A percentile compares a stretch with the other conserved stretches of the same genome.
phyloP scores from a whole-genome alignment of 345 rosid genomes.

The Eucalyptus lansdowneana region DNA sequence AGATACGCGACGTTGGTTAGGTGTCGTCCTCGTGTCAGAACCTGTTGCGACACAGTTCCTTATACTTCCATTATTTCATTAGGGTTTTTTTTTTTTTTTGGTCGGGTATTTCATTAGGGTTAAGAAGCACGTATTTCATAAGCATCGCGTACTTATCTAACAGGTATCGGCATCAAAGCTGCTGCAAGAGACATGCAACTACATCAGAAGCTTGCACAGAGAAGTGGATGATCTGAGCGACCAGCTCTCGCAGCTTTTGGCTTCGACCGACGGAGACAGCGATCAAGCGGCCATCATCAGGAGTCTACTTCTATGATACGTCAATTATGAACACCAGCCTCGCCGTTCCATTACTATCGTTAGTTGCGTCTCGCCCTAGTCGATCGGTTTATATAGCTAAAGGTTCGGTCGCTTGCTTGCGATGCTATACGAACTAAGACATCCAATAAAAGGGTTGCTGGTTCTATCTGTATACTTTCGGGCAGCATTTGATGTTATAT shows the following conservation, averaged over 20 bases:
- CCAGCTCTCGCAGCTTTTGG: conserved; percentile 65
- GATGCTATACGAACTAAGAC: background rate
- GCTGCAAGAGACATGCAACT: conserved; percentile 79
- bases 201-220: conserved; percentile 60
- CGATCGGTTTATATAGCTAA: background rate
- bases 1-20: background rate
- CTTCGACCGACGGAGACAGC: conserved; percentile 46
- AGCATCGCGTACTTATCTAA: background rate
- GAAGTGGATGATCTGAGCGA: conserved; percentile 76
- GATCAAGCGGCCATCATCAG: conserved; percentile 83
- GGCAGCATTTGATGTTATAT: background rate
- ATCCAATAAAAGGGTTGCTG: background rate
- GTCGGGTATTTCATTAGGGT: background rate
- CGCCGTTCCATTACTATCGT: background rate
- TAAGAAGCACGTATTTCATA: background rate
- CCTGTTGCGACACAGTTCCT: background rate
- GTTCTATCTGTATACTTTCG: background rate
- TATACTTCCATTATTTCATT: background rate
- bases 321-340: background rate
- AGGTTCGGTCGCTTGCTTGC: background rate
- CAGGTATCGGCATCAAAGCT: conserved; percentile 73
- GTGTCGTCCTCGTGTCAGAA: background rate
- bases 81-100: too few species aligned
- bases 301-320: conserved; percentile 47
- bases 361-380: background rate